phyloP scores from a whole-genome alignment of 2,329 filamentous ascomycete genomes.

The Aureobasidium sp. region DNA sequence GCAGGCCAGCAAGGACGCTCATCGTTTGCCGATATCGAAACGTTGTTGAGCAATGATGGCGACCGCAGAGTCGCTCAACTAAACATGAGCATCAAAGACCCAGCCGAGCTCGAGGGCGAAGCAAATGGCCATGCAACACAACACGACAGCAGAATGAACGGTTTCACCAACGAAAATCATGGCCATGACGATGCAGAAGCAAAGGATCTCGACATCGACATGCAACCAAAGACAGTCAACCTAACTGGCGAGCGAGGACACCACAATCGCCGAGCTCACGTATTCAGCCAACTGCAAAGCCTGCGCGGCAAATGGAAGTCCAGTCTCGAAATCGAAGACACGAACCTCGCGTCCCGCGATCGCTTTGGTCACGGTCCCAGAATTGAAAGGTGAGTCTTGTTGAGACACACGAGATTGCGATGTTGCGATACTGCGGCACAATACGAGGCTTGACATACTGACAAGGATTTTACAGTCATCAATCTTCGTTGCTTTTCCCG shows the following conservation, averaged over 20 bases:
- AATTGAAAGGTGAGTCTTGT: slow-evolving; percentile 8
- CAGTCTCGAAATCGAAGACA: slow-evolving; percentile 24
- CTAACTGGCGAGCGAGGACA: slow-evolving; percentile 13
- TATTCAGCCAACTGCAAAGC: slow-evolving; percentile 36
- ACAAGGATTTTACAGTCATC: slow-evolving; percentile 26
- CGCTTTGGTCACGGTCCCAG: slow-evolving; percentile 25
- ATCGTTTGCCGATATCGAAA: slow-evolving; percentile 57
- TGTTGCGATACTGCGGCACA: not conserved
- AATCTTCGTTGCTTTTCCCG: slow-evolving; percentile 58
- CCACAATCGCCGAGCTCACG: slow-evolving; percentile 21
- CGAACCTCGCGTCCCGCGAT: slow-evolving; percentile 26
- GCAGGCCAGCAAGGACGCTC: slow-evolving; percentile 37
- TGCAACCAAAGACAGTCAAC: slow-evolving; percentile 16
- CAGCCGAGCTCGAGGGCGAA: slow-evolving; percentile 26
- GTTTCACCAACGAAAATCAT: slow-evolving; percentile 22
- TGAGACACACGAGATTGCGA: slow-evolving; percentile 18
- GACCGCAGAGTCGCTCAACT: slow-evolving; percentile 72
- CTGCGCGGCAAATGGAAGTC: slow-evolving; percentile 35
- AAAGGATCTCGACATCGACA: slow-evolving; percentile 24
- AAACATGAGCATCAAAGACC: slow-evolving; percentile 54
- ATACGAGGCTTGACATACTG: not conserved
- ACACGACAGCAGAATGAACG: slow-evolving; percentile 29
- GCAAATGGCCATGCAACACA: slow-evolving; percentile 21
- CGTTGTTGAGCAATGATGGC: slow-evolving; percentile 66
- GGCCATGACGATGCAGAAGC: not conserved